These are phyloP conservation scores for Stentor coeruleus DNA, from an alignment of 73 alveolate genomes.

Conservation along the genomic window DNA sequence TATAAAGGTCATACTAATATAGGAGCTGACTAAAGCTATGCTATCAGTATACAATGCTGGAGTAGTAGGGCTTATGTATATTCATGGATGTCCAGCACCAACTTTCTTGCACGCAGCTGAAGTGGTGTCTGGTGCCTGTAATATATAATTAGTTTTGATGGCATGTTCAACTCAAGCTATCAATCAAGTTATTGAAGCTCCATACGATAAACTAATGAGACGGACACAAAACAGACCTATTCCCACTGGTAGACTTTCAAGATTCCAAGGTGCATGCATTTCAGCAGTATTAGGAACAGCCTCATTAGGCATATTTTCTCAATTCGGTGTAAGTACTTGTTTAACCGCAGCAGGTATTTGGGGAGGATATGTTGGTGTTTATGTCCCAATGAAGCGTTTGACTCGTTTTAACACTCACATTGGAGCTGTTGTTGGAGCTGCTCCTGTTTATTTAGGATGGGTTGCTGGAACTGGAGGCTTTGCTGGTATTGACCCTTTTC, in stretches of 20 bases:
- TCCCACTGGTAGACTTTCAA: constrained; percentile 40
- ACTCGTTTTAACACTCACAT: constrained; percentile 57
- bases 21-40: constrained; percentile 19
- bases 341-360: constrained; percentile 59
- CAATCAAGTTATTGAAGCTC: constrained; percentile 59
- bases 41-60: constrained; percentile 30
- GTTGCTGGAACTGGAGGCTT: constrained; percentile 58
- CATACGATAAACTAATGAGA: constrained; percentile 58
- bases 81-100: constrained; percentile 17
- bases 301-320: constrained; percentile 34
- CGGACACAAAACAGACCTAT: constrained; percentile 74
- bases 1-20: neutral
- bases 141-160: constrained; percentile 20
- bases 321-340: constrained; percentile 51
- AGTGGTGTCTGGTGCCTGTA: constrained; percentile 20
- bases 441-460: constrained; percentile 77
- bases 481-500: constrained; percentile 37
- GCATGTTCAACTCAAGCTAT: constrained; percentile 58
- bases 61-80: neutral
- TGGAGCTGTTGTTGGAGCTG: constrained; percentile 87
- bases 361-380: constrained; percentile 55
- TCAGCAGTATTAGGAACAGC: constrained; percentile 50
- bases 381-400: constrained; percentile 64
- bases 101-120: neutral
- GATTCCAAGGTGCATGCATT: constrained; percentile 40